phyloP scores from a whole-genome alignment of 257 asterid species.

The Lycium barbarum region DNA sequence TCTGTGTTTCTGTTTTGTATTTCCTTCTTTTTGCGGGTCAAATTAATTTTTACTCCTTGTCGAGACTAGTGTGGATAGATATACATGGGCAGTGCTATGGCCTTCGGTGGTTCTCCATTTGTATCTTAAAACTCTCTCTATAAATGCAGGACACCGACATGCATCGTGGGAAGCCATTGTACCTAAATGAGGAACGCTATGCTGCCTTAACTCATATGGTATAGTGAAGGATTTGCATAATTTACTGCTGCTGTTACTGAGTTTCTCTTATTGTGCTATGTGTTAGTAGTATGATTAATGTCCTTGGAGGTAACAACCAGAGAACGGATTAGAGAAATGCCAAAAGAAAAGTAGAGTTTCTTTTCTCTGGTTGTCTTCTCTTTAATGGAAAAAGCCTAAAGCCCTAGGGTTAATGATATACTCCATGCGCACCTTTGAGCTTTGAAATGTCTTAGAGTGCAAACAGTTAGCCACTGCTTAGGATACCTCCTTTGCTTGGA shows the following conservation, averaged over 20 bases:
- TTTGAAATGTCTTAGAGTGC: no score
- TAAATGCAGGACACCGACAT: conserved; percentile 82
- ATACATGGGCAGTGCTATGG: no score
- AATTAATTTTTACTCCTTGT: background rate
- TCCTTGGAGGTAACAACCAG: background rate
- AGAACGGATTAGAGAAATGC: background rate
- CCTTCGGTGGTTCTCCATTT: background rate
- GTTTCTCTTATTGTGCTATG: background rate
- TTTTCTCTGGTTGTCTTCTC: no score
- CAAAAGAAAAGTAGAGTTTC: background rate
- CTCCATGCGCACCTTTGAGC: no score
- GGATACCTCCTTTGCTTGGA: no score
- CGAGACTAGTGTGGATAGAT: background rate
- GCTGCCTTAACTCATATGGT: conserved; percentile 93
- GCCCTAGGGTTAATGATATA: no score
- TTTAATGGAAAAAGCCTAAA: no score
- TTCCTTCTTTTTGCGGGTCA: conserved; percentile 8
- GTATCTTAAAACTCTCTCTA: conserved; percentile 26
- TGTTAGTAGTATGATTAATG: conserved; percentile 2
- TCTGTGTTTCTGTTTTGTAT: background rate
- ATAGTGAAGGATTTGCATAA: background rate
- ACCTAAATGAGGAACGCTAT: conserved; percentile 88
- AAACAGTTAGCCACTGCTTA: no score
- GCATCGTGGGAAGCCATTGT: conserved; percentile 90
- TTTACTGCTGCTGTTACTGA: background rate